These are phyloP conservation scores for Ambrosia trifida DNA, from an alignment of 129 eudicot species.

Conservation along the genomic window DNA sequence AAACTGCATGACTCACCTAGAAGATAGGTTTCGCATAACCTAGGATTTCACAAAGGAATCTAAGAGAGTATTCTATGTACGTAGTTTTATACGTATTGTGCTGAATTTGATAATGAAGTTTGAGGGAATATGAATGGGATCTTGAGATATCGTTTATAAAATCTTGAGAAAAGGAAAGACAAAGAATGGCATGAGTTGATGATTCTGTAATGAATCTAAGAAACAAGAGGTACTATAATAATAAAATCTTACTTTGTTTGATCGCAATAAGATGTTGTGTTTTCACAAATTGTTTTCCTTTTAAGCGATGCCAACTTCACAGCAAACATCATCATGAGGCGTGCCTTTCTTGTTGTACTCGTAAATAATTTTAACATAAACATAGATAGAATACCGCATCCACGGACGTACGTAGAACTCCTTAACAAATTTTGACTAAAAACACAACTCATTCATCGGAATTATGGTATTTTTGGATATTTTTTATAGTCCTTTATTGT, in stretches of 20 bases:
- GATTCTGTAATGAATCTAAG: slow-evolving; percentile 44
- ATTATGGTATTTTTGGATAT: background rate
- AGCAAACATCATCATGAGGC: slow-evolving; percentile 73
- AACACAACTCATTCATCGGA: background rate
- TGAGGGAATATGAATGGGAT: slow-evolving; percentile 24
- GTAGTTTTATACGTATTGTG: background rate
- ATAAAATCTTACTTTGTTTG: slow-evolving; percentile 33
- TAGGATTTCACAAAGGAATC: slow-evolving; percentile 24
- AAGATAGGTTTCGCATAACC: slow-evolving; percentile 21
- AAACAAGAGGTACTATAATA: slow-evolving; percentile 30
- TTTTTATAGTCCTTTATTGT: background rate
- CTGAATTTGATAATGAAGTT: slow-evolving; percentile 21
- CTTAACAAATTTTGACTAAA: slow-evolving; percentile 14
- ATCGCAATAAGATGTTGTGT: slow-evolving; percentile 32
- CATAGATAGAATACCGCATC: slow-evolving; percentile 17
- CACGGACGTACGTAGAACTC: slow-evolving; percentile 3
- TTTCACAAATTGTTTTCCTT: slow-evolving; percentile 40
- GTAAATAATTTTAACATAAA: slow-evolving; percentile 4
- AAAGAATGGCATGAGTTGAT: slow-evolving; percentile 42
- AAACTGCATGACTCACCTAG: slow-evolving; percentile 25
- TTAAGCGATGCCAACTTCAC: slow-evolving; percentile 57
- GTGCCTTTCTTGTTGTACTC: slow-evolving; percentile 46
- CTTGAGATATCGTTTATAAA: slow-evolving; percentile 17
- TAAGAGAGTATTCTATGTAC: slow-evolving; percentile 1
- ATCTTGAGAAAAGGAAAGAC: slow-evolving; percentile 26